Evolutionary conservation across 2,329 filamentous ascomycete genomes (phyloP).

Genomic region (Hypoxylon sp.): DNA sequence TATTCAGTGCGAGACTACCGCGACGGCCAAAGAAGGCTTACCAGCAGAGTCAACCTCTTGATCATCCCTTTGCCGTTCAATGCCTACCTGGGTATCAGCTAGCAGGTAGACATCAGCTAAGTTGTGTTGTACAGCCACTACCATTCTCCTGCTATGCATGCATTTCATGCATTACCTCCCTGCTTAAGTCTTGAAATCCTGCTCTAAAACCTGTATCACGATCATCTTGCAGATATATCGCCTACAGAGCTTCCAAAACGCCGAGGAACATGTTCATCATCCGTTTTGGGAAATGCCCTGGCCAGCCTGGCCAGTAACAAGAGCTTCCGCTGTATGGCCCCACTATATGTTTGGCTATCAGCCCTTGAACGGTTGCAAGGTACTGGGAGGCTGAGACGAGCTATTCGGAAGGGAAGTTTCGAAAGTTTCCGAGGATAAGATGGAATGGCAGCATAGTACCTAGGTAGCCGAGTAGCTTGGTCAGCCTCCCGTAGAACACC

Average conservation of each 20-base stretch:
- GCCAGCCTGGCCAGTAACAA: conserved; percentile 28
- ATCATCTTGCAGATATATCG: conserved; percentile 34
- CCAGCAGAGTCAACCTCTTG: not conserved
- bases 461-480: too few relatives aligned
- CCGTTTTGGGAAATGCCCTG: conserved; percentile 34
- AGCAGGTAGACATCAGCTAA: not conserved
- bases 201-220: conserved; percentile 14
- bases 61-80: not conserved
- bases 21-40: not conserved
- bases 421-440: conserved; percentile 24
- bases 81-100: not conserved
- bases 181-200: conserved; percentile 13
- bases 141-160: conserved; percentile 8
- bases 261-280: conserved; percentile 34
- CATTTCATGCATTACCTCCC: conserved; percentile 15
- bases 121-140: not conserved
- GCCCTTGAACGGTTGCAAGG: conserved; percentile 32
- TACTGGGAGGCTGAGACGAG: conserved; percentile 40
- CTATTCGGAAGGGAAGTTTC: conserved; percentile 41
- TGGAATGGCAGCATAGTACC: conserved; percentile 5
- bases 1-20: not conserved
- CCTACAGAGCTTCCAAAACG: conserved; percentile 26
- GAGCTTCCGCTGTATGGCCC: conserved; percentile 9
- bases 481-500: conserved; percentile 23
- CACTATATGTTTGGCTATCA: conserved; percentile 33